Evolutionary conservation across 805 yeast species (phyloP).

Genomic region (Wickerhamomyces pijperi): DNA sequence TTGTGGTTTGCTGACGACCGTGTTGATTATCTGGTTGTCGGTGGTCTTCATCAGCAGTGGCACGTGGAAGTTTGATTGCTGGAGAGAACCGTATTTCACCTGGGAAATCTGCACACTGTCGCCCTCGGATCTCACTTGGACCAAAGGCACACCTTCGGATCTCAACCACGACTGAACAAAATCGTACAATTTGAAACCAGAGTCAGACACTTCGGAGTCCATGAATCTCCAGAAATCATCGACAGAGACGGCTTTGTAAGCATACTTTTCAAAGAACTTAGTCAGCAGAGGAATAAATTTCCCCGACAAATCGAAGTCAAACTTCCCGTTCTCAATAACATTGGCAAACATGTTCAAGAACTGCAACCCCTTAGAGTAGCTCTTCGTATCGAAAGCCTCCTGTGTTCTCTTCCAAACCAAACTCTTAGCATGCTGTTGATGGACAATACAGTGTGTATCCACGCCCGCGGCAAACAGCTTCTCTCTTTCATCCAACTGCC

Average conservation of each 20-base stretch:
- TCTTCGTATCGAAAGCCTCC: conserved; percentile 35
- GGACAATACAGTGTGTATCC: conserved; percentile 24
- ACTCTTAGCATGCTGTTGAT: conserved; percentile 11
- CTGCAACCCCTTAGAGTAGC: conserved; percentile 52
- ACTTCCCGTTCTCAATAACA: conserved; percentile 24
- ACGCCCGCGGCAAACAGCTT: conserved; percentile 22
- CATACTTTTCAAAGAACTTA: conserved; percentile 24
- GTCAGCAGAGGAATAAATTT: conserved; percentile 26
- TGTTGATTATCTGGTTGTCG: conserved; percentile 26
- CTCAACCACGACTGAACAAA: conserved; percentile 43
- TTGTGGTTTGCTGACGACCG: conserved; percentile 33
- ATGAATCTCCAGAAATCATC: conserved; percentile 41
- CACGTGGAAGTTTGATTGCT: conserved; percentile 33
- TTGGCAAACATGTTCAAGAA: conserved; percentile 41
- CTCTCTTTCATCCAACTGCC: conserved; percentile 21
- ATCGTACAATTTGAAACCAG: conserved; percentile 34
- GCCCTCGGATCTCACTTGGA: conserved; percentile 24
- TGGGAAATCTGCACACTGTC: conserved; percentile 19
- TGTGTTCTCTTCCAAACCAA: conserved; percentile 28
- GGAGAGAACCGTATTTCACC: conserved; percentile 28
- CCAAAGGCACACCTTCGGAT: conserved; percentile 47
- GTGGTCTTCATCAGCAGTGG: conserved; percentile 37
- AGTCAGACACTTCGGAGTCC: conserved; percentile 31
- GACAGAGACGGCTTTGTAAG: conserved; percentile 32
- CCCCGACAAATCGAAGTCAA: conserved; percentile 18